phyloP scores from a whole-genome alignment of 306 rosid species.

The Dalbergia oliveri region DNA sequence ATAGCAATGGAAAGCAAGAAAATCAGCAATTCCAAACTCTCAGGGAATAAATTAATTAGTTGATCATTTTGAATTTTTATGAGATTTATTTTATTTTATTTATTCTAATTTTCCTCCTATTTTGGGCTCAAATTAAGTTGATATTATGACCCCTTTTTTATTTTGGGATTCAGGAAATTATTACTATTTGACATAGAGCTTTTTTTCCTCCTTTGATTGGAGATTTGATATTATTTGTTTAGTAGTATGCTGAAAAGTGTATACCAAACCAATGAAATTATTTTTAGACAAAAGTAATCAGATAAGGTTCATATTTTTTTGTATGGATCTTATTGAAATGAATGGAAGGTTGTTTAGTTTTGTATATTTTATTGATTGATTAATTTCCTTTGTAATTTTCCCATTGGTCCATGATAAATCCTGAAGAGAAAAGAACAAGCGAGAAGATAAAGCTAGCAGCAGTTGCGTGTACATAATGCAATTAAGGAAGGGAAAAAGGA shows the following conservation, averaged over 20 bases:
- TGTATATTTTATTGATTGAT: neutral
- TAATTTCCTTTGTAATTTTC: neutral
- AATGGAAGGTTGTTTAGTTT: constrained; percentile 33
- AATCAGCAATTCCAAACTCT: constrained; percentile 49
- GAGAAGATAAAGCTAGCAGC: constrained; percentile 20
- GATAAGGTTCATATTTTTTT: constrained; percentile 28
- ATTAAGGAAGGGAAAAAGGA: constrained; percentile 26
- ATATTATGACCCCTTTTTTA: constrained; percentile 18
- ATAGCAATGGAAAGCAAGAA: constrained; percentile 51
- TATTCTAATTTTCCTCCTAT: neutral
- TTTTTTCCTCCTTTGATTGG: constrained; percentile 1
- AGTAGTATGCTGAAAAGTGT: constrained; percentile 44
- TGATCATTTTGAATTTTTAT: neutral
- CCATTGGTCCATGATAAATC: neutral
- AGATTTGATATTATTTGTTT: constrained; percentile 45
- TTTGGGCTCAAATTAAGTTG: constrained; percentile 35
- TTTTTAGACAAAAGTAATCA: constrained; percentile 25
- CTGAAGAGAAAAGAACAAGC: constrained; percentile 18
- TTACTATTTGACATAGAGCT: constrained; percentile 25
- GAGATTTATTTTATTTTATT: constrained; percentile 1
- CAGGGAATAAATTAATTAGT: constrained; percentile 31
- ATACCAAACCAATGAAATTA: neutral
- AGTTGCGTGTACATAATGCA: constrained; percentile 50
- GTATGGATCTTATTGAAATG: constrained; percentile 25
- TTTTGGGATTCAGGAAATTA: constrained; percentile 28